Percentiles rank a stretch among this genome's conserved stretches.
Conservation (phyloP, 495 filamentous ascomycete species). For the Aspergillus egyptiacus region DNA sequence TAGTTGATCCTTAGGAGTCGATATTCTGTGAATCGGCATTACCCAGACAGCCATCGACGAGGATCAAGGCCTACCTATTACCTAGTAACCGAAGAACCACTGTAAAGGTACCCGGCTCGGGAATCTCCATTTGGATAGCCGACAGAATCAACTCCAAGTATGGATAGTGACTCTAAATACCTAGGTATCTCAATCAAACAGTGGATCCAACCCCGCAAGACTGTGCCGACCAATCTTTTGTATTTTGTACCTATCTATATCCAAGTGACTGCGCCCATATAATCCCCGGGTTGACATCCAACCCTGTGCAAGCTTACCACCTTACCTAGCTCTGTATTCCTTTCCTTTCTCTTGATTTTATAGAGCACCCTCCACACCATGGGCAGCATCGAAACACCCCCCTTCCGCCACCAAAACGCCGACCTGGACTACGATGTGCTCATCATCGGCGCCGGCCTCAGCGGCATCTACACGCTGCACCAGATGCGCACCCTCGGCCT, state of each 20-base stretch:
- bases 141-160: neutral
- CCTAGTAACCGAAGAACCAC: too few species aligned
- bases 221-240: too few species aligned
- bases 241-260: too few species aligned
- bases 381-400: slow-evolving; percentile 10
- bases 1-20: neutral
- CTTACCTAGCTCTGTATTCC: too few species aligned
- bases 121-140: slow-evolving; percentile 1
- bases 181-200: neutral
- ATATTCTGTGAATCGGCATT: neutral
- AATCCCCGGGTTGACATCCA: too few species aligned
- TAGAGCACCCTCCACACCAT: neutral
- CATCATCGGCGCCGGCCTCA: slow-evolving; percentile 47
- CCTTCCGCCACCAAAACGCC: neutral
- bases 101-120: neutral
- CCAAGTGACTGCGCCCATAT: too few species aligned
- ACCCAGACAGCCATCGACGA: neutral
- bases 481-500: slow-evolving; percentile 37
- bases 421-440: slow-evolving; percentile 34
- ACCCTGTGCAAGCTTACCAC: too few species aligned
- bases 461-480: slow-evolving; percentile 39
- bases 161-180: neutral
- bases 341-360: neutral
- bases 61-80: too few species aligned
- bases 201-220: too few species aligned